A percentile compares a stretch with the other conserved stretches of the same genome.
Conservation (phyloP, 805 yeast genomes). For the Debaryomyces maramus region DNA sequence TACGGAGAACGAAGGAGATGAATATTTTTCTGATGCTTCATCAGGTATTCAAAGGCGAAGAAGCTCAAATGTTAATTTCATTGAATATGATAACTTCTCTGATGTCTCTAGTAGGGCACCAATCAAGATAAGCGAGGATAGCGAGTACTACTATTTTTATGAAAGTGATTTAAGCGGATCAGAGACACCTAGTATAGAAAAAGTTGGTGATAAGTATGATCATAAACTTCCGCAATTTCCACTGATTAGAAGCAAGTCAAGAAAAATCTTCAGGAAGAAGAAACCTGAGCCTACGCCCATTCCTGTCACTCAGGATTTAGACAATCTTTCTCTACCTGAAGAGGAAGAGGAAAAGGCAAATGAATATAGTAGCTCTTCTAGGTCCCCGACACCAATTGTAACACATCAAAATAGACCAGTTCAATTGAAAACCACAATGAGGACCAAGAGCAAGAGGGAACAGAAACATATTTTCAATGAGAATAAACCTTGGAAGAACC, state of each 20-base stretch:
- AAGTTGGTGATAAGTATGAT: neutral
- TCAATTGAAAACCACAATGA: conserved; percentile 52
- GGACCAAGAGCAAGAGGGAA: conserved; percentile 41
- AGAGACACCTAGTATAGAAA: neutral
- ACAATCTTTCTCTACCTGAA: conserved; percentile 5
- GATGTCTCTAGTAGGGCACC: neutral
- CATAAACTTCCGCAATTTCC: neutral
- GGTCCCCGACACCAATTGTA: conserved; percentile 15
- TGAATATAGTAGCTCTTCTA: conserved; percentile 1
- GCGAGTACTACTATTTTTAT: neutral
- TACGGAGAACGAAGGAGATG: neutral
- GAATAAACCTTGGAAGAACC: conserved; percentile 93
- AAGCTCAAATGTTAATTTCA: neutral
- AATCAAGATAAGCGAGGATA: neutral
- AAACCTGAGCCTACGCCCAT: conserved; percentile 1
- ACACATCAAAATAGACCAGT: conserved; percentile 27
- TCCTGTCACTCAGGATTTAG: conserved; percentile 12
- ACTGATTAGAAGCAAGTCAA: neutral
- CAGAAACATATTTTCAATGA: conserved; percentile 62
- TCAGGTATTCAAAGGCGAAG: neutral
- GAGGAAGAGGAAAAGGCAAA: conserved; percentile 1
- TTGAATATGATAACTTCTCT: neutral
- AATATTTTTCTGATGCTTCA: conserved; percentile 1
- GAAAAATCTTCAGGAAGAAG: neutral
- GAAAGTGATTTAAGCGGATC: conserved; percentile 1